Evolutionary conservation across 305 asterid species (phyloP).

Genomic region (Fraxinus platypoda): DNA sequence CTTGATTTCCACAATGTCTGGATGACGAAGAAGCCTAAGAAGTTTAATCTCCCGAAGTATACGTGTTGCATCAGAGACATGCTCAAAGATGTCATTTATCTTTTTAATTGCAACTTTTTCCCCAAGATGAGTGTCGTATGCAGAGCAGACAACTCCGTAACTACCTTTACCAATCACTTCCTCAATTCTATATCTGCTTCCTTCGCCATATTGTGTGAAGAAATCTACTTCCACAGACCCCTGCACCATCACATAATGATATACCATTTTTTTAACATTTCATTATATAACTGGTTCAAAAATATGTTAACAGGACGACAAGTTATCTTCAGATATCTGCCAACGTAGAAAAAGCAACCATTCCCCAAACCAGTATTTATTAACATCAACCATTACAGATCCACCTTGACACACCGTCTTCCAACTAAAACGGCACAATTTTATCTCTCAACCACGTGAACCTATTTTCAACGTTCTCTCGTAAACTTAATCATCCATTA

Average conservation of each 20-base stretch:
- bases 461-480: conserved; percentile 1
- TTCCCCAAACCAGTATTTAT: background rate
- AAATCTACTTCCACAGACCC: conserved; percentile 71
- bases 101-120: conserved; percentile 96
- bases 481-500: conserved; percentile 6
- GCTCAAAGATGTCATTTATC: conserved; percentile 94
- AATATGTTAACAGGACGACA: background rate
- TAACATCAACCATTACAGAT: background rate
- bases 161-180: conserved; percentile 98
- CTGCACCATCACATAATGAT: conserved; percentile 41
- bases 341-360: background rate
- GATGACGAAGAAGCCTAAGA: conserved; percentile 96
- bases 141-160: conserved; percentile 97
- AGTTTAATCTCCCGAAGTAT: conserved; percentile 95
- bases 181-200: conserved; percentile 85
- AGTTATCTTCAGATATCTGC: background rate
- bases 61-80: conserved; percentile 96
- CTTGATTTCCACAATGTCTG: conserved; percentile 93
- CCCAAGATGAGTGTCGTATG: conserved; percentile 90
- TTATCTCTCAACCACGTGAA: conserved; percentile 3
- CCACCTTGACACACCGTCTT: background rate
- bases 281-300: background rate
- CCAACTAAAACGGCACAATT: background rate
- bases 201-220: conserved; percentile 98
- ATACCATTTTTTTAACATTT: conserved; percentile 11